Evolutionary conservation across 2,329 filamentous ascomycete genomes (phyloP).

Genomic region (Geosmithia morbida): DNA sequence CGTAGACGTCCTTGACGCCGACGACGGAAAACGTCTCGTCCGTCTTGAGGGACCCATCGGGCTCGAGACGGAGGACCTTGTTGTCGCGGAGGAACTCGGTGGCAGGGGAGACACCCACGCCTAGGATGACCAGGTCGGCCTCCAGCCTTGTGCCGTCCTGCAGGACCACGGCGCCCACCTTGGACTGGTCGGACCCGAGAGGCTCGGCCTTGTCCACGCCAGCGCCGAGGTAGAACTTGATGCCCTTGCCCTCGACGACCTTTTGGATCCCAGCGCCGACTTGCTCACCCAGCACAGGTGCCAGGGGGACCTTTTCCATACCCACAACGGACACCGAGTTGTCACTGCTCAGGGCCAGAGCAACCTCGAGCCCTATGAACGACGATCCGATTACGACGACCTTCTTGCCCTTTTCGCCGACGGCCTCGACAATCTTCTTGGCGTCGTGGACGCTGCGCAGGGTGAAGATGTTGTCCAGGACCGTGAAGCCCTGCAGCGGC

Average conservation of each 20-base stretch:
- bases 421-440: conserved; percentile 62
- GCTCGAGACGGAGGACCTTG: conserved; percentile 51
- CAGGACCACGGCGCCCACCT: conserved; percentile 67
- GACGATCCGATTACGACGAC: conserved; percentile 84
- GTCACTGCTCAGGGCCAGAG: conserved; percentile 63
- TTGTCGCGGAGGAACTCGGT: conserved; percentile 73
- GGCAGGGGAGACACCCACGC: conserved; percentile 75
- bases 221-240: conserved; percentile 76
- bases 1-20: conserved; percentile 72
- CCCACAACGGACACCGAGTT: conserved; percentile 81
- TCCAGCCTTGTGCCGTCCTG: conserved; percentile 76
- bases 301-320: conserved; percentile 74
- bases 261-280: conserved; percentile 72
- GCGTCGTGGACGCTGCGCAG: conserved; percentile 67
- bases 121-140: conserved; percentile 82
- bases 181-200: conserved; percentile 48
- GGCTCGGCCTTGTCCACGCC: conserved; percentile 72
- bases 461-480: conserved; percentile 74
- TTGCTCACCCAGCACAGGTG: conserved; percentile 69
- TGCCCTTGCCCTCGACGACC: conserved; percentile 67
- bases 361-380: conserved; percentile 98
- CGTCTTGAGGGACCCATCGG: conserved; percentile 75
- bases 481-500: conserved; percentile 74
- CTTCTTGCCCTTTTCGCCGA: conserved; percentile 78
- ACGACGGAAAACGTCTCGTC: conserved; percentile 67